Conservation (phyloP, 768 basidiomycete species). For the Trametes villosa region DNA sequence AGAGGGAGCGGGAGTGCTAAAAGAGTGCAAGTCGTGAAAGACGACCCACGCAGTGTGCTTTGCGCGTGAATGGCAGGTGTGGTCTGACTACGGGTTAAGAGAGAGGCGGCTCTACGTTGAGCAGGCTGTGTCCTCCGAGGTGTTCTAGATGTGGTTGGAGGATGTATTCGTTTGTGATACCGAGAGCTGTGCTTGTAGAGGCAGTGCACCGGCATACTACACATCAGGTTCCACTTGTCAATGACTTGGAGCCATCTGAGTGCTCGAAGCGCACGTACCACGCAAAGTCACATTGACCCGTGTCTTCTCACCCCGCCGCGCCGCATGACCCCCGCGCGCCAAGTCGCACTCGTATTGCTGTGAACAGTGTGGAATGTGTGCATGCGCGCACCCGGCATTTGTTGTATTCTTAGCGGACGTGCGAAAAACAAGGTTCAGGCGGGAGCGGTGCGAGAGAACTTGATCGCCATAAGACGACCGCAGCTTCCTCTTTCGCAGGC, state of each 20-base stretch:
- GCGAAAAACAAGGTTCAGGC: slow-evolving; percentile 9
- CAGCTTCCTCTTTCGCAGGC: slow-evolving; percentile 6
- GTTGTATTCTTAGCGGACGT: slow-evolving; percentile 8
- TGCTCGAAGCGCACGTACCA: not conserved
- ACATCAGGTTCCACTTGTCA: not conserved
- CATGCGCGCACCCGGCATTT: not conserved
- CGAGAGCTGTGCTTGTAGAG: no score
- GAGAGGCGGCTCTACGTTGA: no score
- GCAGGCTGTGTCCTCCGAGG: no score
- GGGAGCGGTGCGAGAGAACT: not conserved
- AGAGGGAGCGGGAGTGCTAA: slow-evolving; percentile 12
- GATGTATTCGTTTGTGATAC: not conserved
- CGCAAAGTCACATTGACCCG: not conserved
- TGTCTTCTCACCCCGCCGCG: not conserved
- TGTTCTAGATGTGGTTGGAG: not conserved
- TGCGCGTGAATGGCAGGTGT: not conserved
- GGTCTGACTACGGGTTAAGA: not conserved
- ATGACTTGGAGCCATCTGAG: not conserved
- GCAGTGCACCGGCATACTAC: not conserved
- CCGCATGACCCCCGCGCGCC: slow-evolving; percentile 6
- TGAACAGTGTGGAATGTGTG: not conserved
- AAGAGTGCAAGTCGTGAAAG: not conserved
- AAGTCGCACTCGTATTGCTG: not conserved
- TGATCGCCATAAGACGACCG: not conserved
- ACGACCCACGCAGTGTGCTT: not conserved